phyloP scores from a whole-genome alignment of 768 basidiomycete species.

The Porphyrellus cyaneotinctus region DNA sequence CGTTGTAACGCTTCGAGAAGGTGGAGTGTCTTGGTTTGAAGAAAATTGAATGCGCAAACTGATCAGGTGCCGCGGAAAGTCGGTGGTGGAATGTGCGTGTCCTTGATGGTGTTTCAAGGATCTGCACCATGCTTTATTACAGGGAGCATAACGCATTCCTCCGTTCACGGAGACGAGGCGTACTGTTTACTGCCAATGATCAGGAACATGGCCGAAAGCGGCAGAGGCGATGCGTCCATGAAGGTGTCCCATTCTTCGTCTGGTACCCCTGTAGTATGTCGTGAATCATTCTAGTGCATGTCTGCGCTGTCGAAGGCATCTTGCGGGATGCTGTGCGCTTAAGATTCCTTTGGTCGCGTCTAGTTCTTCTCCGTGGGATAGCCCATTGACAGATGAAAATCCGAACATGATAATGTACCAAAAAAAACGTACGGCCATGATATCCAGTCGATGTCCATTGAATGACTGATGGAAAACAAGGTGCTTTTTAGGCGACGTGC shows the following conservation, averaged over 20 bases:
- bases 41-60: no score
- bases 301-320: conserved; percentile 51
- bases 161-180: conserved; percentile 12
- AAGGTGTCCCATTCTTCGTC: conserved; percentile 80
- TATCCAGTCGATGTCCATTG: no score
- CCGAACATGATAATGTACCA: no score
- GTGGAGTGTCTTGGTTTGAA: no score
- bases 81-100: conserved; percentile 63
- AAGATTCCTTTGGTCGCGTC: conserved; percentile 12
- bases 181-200: conserved; percentile 87
- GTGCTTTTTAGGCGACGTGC: no score
- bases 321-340: conserved; percentile 7
- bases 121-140: conserved; percentile 52
- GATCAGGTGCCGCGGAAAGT: no score
- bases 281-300: conserved; percentile 71
- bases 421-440: no score
- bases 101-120: conserved; percentile 72
- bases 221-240: conserved; percentile 56
- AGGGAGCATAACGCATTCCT: neutral
- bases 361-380: conserved; percentile 19
- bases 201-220: conserved; percentile 91
- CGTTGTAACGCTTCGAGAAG: no score
- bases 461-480: no score
- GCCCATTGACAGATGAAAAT: no score
- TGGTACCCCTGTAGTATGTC: conserved; percentile 65